Evolutionary conservation across 768 basidiomycete genomes (phyloP).

Genomic region (Rhizopogon vinicolor): DNA sequence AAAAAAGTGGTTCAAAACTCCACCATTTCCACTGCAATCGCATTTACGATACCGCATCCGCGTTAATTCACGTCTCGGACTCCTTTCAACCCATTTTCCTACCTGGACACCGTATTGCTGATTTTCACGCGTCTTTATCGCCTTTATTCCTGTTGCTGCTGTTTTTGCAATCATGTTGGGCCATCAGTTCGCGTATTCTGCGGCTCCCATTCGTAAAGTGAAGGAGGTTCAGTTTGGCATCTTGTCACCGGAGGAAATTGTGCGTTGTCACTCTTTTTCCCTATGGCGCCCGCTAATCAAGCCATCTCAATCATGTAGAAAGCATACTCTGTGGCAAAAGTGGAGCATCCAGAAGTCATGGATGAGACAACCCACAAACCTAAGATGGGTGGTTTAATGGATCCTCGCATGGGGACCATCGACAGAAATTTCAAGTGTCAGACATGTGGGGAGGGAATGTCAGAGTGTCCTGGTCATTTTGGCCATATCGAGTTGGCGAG

Average conservation of each 20-base stretch:
- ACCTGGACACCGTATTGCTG: neutral
- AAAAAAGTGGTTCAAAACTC: slow-evolving; percentile 18
- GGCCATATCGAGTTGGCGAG: slow-evolving; percentile 96
- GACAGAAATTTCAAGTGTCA: slow-evolving; percentile 99
- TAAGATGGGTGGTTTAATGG: slow-evolving; percentile 93
- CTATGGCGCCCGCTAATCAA: slow-evolving; percentile 5
- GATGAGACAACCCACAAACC: slow-evolving; percentile 89
- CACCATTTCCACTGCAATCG: slow-evolving; percentile 1
- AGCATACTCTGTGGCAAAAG: slow-evolving; percentile 97
- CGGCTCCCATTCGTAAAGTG: slow-evolving; percentile 92
- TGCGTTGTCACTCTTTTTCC: slow-evolving; percentile 25
- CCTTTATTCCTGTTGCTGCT: neutral
- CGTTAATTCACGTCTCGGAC: slow-evolving; percentile 21
- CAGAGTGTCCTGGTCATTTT: slow-evolving; percentile 98
- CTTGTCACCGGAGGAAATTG: slow-evolving; percentile 98
- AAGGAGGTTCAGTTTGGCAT: slow-evolving; percentile 99
- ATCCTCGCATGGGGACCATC: slow-evolving; percentile 97
- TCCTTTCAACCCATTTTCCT: neutral
- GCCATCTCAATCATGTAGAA: slow-evolving; percentile 52
- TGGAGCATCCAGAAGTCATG: slow-evolving; percentile 98
- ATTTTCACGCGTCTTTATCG: slow-evolving; percentile 13
- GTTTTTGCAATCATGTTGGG: slow-evolving; percentile 58
- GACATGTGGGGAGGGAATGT: slow-evolving; percentile 99
- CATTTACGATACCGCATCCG: slow-evolving; percentile 13
- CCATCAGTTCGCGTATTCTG: slow-evolving; percentile 88